Conservation (phyloP, 169 alveolate species). For the Ichthyophthirius multifiliis region DNA sequence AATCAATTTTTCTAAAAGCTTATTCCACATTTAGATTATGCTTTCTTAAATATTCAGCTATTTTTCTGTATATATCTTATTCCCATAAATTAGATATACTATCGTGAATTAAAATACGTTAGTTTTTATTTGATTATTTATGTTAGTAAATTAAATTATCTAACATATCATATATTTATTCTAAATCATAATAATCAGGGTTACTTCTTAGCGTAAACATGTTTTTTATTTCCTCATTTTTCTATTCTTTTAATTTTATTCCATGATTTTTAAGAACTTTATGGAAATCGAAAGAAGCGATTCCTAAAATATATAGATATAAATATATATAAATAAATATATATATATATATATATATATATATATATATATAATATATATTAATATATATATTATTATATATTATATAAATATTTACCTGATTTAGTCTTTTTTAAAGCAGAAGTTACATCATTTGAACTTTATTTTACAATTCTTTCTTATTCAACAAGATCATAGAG, state of each 20-base stretch:
- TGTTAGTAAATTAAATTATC: not conserved
- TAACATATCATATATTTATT: not conserved
- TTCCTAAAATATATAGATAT: not conserved
- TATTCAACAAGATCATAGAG: not conserved
- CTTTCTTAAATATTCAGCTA: constrained; percentile 1
- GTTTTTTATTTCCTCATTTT: not conserved
- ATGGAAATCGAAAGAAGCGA: not conserved
- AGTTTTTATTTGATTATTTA: not conserved
- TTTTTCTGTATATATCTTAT: constrained; percentile 2
- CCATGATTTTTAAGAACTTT: not conserved
- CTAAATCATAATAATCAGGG: not conserved
- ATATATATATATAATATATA: not conserved
- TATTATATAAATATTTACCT: not conserved
- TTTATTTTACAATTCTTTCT: not conserved
- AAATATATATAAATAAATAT: not conserved
- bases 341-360: not conserved
- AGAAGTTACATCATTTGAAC: not conserved
- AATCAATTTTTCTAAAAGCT: constrained; percentile 8
- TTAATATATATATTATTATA: not conserved
- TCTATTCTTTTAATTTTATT: not conserved
- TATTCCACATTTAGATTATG: constrained; percentile 5
- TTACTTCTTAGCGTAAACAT: constrained; percentile 3
- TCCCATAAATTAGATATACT: not conserved
- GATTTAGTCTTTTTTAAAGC: not conserved
- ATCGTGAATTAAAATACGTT: not conserved